These are phyloP conservation scores for Leishmania aethiopica DNA, from an alignment of 208 protist genomes.

Conservation along the genomic window DNA sequence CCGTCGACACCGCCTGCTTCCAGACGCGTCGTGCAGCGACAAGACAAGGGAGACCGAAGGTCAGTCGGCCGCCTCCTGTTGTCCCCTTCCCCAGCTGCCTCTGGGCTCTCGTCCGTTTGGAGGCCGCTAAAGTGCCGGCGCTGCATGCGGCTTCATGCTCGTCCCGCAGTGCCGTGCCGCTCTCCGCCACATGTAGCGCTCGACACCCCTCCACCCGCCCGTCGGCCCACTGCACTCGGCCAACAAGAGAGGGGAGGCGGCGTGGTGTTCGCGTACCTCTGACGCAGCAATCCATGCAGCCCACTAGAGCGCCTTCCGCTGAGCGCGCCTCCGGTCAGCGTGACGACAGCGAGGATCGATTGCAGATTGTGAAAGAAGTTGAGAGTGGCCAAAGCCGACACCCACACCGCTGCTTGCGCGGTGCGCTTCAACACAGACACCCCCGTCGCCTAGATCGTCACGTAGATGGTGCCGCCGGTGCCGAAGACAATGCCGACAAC, in stretches of 20 bases:
- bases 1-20: not conserved
- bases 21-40: not conserved
- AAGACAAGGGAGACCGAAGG: not conserved
- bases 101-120: not conserved
- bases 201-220: not conserved
- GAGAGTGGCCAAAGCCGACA: not conserved
- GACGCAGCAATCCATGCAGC: not conserved
- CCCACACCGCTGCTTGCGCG: not conserved
- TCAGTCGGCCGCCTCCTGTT: not conserved
- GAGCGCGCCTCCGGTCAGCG: not conserved
- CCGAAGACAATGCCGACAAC: slow-evolving; percentile 41
- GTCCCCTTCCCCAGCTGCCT: not conserved
- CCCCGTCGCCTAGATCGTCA: slow-evolving; percentile 7
- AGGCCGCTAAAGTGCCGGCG: not conserved
- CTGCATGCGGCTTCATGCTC: not conserved
- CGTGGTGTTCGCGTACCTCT: not conserved
- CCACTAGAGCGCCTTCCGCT: not conserved
- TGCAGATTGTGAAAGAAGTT: not conserved
- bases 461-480: slow-evolving; percentile 38
- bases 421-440: not conserved
- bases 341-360: not conserved
- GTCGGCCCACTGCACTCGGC: not conserved
- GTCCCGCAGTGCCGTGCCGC: too few species aligned
- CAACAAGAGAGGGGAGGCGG: not conserved
- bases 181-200: not conserved